Evolutionary conservation across 2,329 filamentous ascomycete genomes (phyloP).

Genomic region (Camillea tinctor): DNA sequence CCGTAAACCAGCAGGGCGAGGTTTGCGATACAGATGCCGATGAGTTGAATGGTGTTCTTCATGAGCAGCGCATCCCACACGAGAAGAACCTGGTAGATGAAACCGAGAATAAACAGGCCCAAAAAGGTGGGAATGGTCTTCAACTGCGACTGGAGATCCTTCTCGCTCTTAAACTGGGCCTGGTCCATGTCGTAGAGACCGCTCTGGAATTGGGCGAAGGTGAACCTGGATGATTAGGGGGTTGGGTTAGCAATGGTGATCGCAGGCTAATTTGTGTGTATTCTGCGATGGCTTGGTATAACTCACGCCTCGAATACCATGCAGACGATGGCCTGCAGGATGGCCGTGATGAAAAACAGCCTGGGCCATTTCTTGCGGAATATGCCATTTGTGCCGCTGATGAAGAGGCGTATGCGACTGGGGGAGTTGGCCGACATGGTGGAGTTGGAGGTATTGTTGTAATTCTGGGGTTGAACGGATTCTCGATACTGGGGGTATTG

Average conservation of each 20-base stretch:
- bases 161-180: conserved; percentile 39
- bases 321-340: conserved; percentile 75
- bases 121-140: conserved; percentile 91
- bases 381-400: conserved; percentile 63
- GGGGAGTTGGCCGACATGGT: conserved; percentile 36
- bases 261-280: too few species aligned
- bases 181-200: conserved; percentile 42
- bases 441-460: conserved; percentile 33
- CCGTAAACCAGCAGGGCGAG: conserved; percentile 89
- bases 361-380: conserved; percentile 87
- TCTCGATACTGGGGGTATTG: conserved; percentile 27
- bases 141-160: conserved; percentile 49
- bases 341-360: conserved; percentile 72
- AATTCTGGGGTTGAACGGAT: conserved; percentile 12
- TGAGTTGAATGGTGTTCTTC: conserved; percentile 98
- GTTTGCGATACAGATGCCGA: conserved; percentile 92
- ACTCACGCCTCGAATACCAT: conserved; percentile 84
- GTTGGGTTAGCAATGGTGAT: conserved; percentile 6
- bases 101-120: conserved; percentile 95
- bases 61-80: conserved; percentile 90
- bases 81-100: conserved; percentile 84
- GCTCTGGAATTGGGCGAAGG: conserved; percentile 83
- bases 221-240: conserved; percentile 59
- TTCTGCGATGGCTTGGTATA: background rate
- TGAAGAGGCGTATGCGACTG: conserved; percentile 33